Evolutionary conservation across 352 stramenopile genomes (phyloP).

Genomic region (Pythium scleroteichum): DNA sequence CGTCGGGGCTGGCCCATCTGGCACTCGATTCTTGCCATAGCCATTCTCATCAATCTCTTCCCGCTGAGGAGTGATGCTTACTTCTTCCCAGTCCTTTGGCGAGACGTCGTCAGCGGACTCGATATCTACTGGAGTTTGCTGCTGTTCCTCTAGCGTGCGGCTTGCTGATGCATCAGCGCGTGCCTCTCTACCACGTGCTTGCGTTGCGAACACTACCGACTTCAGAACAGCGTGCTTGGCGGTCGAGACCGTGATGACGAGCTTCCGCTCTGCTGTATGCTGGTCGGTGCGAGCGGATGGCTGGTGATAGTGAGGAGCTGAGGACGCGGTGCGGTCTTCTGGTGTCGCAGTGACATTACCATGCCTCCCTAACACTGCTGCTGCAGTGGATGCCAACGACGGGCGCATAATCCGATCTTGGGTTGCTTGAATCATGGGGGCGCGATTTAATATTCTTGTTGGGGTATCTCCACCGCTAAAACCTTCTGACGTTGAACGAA

Average conservation of each 20-base stretch:
- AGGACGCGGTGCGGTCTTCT: neutral
- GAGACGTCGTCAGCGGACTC: neutral
- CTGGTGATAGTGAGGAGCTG: neutral
- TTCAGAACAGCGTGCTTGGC: conserved; percentile 18
- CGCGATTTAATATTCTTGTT: too few species aligned
- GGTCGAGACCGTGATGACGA: conserved; percentile 21
- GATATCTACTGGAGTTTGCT: neutral
- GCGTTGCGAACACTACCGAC: conserved; percentile 19
- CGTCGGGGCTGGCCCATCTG: neutral
- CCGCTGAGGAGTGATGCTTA: neutral
- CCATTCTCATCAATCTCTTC: neutral
- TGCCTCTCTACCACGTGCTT: neutral
- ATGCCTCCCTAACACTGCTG: neutral
- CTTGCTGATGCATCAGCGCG: neutral
- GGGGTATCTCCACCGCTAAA: neutral
- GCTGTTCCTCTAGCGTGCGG: neutral
- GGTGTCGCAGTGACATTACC: neutral
- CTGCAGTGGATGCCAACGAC: conserved; percentile 21
- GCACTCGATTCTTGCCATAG: neutral
- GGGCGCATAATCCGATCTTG: conserved; percentile 9
- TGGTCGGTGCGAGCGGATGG: neutral
- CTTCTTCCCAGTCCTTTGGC: neutral
- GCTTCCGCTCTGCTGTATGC: conserved; percentile 4
- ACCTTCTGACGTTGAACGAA: conserved; percentile 11
- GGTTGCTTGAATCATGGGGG: too few species aligned